Conservation (phyloP, 2,329 filamentous ascomycete species). For the Cadophora sp. region DNA sequence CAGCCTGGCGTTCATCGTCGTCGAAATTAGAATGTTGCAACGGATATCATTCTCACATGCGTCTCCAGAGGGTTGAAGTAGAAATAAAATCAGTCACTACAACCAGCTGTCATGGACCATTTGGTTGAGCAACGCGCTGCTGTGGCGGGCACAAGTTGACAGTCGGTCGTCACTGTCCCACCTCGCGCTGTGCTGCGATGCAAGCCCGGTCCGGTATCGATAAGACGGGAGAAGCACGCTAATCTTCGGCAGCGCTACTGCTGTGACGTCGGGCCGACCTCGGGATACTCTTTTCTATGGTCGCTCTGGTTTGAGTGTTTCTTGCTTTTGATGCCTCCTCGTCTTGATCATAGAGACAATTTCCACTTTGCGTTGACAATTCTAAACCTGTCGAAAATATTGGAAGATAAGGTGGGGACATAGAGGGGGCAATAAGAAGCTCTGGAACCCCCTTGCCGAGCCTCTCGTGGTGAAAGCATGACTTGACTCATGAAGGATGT, state of each 20-base stretch:
- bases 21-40: not conserved
- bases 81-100: not conserved
- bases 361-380: too few relatives aligned
- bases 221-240: not conserved
- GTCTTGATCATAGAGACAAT: too few relatives aligned
- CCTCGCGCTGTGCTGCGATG: not conserved
- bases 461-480: too few relatives aligned
- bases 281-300: not conserved
- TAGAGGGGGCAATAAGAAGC: too few relatives aligned
- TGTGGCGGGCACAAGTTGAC: constrained; percentile 7
- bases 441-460: too few relatives aligned
- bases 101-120: not conserved
- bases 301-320: too few relatives aligned
- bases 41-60: not conserved
- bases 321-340: too few relatives aligned
- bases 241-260: not conserved
- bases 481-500: not conserved
- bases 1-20: constrained; percentile 35
- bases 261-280: constrained; percentile 2
- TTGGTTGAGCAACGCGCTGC: not conserved
- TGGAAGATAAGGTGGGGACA: too few relatives aligned
- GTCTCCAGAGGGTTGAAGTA: not conserved
- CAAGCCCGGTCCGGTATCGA: not conserved
- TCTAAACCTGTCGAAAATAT: too few relatives aligned
- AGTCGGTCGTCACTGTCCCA: not conserved